Base-by-base conservation (phyloP, 176 grass and related monocot genomes). In the Bothriochloa decipiens region DNA sequence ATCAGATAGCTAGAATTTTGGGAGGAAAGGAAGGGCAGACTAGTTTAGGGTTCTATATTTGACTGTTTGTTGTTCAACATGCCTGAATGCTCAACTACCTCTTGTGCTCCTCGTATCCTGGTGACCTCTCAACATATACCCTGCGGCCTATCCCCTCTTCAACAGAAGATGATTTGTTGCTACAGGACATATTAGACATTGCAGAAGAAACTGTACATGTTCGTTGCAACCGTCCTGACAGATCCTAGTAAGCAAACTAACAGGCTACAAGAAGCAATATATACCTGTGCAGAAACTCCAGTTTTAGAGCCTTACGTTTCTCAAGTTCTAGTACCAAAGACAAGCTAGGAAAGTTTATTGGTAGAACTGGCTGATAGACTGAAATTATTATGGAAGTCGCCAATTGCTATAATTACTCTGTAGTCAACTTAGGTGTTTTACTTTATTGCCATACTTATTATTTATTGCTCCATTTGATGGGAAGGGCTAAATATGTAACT, bases 151-250 rank as follows among this genome's bases (percentile, higher is more conserved):
- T 91, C 25, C 70, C 83, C 39, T 55, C 88, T 9, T 91, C 87
- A 0, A 68, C 88, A 77, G 89, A 85, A 68, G 81, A 88, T 65
- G 87, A 94, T 76, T 27, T 94, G n/a, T 78, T 92, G 61, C 85
- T 92, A 27, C 86, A 85, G 53, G 91, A 97, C 85, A 45, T 97
- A 46, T 65, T 92, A 65, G 89, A 97, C 83, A 87, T 94, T 33
- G 96, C 93, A 14, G 89, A 95, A 79, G 96, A 95, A 76, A 79
- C 93, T 33, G 89, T 95, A 35, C 89, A 95, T 77, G 40, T 94
- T 92, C 89, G 11, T 84, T 78, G 16, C 89, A 98, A 83, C 86
- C 89, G 41, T 87, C 95, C 70, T 36, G 66, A 79, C 86, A 81
- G 11, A 92, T 98, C 69, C 84, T 75, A 32, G 76, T 94, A 23